These are phyloP conservation scores for Pseudonitzschia multistriata DNA, from an alignment of 108 stramenopile species.

Conservation along the genomic window DNA sequence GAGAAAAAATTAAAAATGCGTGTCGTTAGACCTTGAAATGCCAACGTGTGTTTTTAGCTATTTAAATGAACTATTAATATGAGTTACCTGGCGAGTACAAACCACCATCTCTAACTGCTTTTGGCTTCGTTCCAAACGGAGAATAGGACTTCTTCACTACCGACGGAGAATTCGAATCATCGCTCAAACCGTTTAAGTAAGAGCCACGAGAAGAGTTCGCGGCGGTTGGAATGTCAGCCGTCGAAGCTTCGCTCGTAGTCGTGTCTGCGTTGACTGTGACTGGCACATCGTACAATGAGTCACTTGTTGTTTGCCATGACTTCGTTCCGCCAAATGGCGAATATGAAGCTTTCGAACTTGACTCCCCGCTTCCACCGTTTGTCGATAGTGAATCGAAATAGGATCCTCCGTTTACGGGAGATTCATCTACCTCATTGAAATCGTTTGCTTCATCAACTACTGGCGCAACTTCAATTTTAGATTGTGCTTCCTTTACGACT, in stretches of 20 bases:
- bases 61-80: not conserved
- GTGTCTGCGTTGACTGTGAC: not conserved
- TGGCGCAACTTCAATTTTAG: not conserved
- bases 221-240: not conserved
- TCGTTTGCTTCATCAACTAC: not conserved
- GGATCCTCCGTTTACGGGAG: not conserved
- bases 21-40: not conserved
- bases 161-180: slow-evolving; percentile 1
- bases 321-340: slow-evolving; percentile 4
- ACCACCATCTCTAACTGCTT: not conserved
- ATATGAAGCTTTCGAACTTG: not conserved
- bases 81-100: slow-evolving; percentile 5
- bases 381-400: not conserved
- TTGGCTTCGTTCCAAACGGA: slow-evolving; percentile 5
- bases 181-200: not conserved
- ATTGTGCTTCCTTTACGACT: not conserved
- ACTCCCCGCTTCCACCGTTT: not conserved
- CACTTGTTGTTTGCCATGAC: not conserved
- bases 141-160: slow-evolving; percentile 3
- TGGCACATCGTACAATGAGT: slow-evolving; percentile 1
- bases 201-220: not conserved
- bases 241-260: not conserved
- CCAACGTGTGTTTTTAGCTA: not conserved
- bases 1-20: not conserved
- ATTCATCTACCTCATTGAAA: not conserved